phyloP scores from a whole-genome alignment of 768 basidiomycete species.

The Leucosporidium creatinivorum region DNA sequence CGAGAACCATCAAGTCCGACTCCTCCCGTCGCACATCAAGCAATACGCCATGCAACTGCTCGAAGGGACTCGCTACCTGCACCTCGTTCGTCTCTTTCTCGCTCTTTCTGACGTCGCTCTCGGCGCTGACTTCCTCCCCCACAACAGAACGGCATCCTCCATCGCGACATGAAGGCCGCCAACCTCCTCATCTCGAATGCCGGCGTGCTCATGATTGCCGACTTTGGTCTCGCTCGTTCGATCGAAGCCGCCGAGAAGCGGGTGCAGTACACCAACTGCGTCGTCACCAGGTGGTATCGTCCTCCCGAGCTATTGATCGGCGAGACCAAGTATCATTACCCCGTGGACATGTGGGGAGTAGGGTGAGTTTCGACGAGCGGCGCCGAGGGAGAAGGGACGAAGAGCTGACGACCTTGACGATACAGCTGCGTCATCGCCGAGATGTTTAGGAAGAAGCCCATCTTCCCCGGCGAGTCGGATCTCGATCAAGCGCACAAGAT shows the following conservation, averaged over 20 bases:
- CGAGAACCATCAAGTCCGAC: constrained; percentile 66
- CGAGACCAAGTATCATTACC: constrained; percentile 78
- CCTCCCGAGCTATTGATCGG: constrained; percentile 88
- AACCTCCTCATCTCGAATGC: constrained; percentile 86
- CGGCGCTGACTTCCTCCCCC: not conserved
- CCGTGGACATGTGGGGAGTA: constrained; percentile 96
- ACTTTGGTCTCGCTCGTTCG: constrained; percentile 84
- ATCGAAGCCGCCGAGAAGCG: constrained; percentile 15
- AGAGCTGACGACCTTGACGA: not conserved
- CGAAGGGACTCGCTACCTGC: constrained; percentile 95
- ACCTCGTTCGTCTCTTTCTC: constrained; percentile 54
- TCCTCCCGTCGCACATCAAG: constrained; percentile 81
- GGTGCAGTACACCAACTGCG: constrained; percentile 81
- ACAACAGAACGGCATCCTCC: constrained; percentile 81
- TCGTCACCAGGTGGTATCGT: constrained; percentile 90
- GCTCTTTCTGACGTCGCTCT: not conserved
- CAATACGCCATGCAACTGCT: constrained; percentile 91
- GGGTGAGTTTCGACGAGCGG: constrained; percentile 73
- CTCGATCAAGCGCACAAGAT: constrained; percentile 88
- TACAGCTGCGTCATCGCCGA: constrained; percentile 88
- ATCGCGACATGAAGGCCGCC: constrained; percentile 98
- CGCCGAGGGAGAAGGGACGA: not conserved
- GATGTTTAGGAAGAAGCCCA: constrained; percentile 82
- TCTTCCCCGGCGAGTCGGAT: constrained; percentile 79
- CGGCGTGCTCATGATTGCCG: constrained; percentile 79